Evolutionary conservation across 768 basidiomycete genomes (phyloP), one percentile per base, ranked within the genome.

Genomic region (Trametes maxima): DNA sequence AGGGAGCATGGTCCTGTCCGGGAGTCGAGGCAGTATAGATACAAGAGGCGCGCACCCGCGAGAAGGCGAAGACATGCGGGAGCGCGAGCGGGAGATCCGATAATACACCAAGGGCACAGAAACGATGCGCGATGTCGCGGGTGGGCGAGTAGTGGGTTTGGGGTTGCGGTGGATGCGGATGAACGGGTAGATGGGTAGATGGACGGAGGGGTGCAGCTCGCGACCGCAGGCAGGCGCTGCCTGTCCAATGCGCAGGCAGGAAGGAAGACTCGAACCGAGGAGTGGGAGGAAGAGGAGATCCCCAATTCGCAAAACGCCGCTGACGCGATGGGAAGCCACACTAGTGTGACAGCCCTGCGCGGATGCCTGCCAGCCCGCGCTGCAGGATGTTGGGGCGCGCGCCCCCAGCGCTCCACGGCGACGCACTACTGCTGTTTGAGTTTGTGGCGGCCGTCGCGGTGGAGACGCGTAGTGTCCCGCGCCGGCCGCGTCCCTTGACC

Each of bases 381-480:
- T 57, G 56, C 11, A 57, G 37, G n/a, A 57, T 17, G 48, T 28
- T 48, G 25, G 25, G 47, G 39, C 48, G 47, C 48, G 53, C 22
- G 28, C 11, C 25, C 46, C 28, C 28, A 33, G 44, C 44, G 44
- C 54, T 45, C 54, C 54, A 56, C 33, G 60, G 54, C 52, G 14
- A 14, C n/a, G 24, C 12, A 44, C 45, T 24, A 21, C 39, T 36
- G 42, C 22, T 36, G 10, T 17, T 37, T 2, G 17, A 33, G 21
- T 24, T 19, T 8, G 24, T 35, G 11, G 11, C 19, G 36, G 19
- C 36, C 28, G 45, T 12, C 40, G 49, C 33, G 19, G 60, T 52
- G 22, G 54, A 50, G 19, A 62, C 42, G 43, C 60, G 40, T 50
- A 62, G 60, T 50, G 55, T 62, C 36, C 54, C 60, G 21, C 54